Evolutionary conservation across 306 rosid genomes (phyloP).

Genomic region (Dryas alaskensis): DNA sequence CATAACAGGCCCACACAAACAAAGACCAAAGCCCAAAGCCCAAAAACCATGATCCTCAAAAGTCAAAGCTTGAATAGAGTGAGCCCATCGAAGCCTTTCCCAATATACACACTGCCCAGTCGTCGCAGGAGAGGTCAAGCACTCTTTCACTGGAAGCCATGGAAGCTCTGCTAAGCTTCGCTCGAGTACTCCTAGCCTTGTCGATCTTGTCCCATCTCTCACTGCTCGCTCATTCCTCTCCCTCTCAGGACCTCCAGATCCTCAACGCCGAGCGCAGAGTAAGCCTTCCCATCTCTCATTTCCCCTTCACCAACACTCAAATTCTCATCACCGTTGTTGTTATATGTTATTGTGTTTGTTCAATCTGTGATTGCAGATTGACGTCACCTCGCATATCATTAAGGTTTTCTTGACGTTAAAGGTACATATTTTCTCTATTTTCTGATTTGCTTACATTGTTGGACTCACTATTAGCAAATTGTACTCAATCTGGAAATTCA

Average conservation of each 20-base stretch:
- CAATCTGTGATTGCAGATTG: constrained; percentile 65
- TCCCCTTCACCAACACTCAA: neutral
- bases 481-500: neutral
- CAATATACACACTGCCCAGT: neutral
- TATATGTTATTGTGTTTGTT: neutral
- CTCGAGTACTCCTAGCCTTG: constrained; percentile 36
- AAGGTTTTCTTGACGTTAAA: constrained; percentile 85
- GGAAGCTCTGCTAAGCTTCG: constrained; percentile 52
- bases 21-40: constrained; percentile 14
- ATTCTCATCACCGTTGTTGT: neutral
- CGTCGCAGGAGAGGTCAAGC: constrained; percentile 21
- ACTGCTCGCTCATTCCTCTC: constrained; percentile 35
- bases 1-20: neutral
- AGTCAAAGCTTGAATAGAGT: neutral
- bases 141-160: constrained; percentile 32
- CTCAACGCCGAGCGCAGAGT: constrained; percentile 93
- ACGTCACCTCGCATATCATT: constrained; percentile 73
- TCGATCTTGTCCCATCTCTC: constrained; percentile 35
- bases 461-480: neutral
- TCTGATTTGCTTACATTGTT: neutral
- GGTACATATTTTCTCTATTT: constrained; percentile 42
- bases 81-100: neutral
- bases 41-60: neutral
- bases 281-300: constrained; percentile 25
- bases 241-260: constrained; percentile 63